Evolutionary conservation across 2,329 filamentous ascomycete genomes (phyloP).

Genomic region (Beauveria scarabaeidicola): DNA sequence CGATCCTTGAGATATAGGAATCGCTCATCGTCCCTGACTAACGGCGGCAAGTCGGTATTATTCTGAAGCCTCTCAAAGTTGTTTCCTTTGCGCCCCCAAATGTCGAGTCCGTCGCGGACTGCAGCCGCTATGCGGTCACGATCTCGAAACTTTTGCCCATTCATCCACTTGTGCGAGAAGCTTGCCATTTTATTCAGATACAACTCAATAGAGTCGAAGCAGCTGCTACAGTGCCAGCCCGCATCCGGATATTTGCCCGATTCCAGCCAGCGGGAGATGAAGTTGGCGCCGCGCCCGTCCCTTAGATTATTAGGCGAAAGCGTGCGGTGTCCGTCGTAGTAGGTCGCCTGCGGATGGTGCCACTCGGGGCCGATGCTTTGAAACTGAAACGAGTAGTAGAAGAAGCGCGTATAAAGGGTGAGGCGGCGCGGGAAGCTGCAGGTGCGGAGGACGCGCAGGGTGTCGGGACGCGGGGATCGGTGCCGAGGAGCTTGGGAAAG

Average conservation of each 20-base stretch:
- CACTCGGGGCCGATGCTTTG: slow-evolving; percentile 33
- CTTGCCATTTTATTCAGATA: slow-evolving; percentile 46
- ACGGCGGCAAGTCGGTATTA: too few species aligned
- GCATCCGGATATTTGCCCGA: slow-evolving; percentile 37
- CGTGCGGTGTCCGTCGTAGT: slow-evolving; percentile 32
- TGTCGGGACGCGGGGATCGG: slow-evolving; percentile 33
- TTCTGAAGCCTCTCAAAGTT: too few species aligned
- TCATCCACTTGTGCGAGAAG: slow-evolving; percentile 38
- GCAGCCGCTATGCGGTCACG: too few species aligned
- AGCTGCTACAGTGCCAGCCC: slow-evolving; percentile 54
- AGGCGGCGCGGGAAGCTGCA: slow-evolving; percentile 45
- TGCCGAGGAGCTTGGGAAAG: slow-evolving; percentile 37
- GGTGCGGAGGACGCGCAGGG: slow-evolving; percentile 37
- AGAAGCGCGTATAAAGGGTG: slow-evolving; percentile 43
- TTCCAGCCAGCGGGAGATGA: background rate
- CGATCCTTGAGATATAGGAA: too few species aligned
- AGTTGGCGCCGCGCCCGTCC: slow-evolving; percentile 20
- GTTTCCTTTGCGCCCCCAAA: too few species aligned
- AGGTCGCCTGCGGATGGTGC: slow-evolving; percentile 52
- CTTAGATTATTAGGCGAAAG: slow-evolving; percentile 18
- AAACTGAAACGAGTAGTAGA: slow-evolving; percentile 51
- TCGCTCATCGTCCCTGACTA: too few species aligned
- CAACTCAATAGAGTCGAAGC: slow-evolving; percentile 48
- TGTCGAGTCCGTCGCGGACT: too few species aligned
- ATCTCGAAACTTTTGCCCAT: background rate